These are phyloP conservation scores for Jasminum sambac DNA, from an alignment of 257 asterid genomes.

Conservation along the genomic window DNA sequence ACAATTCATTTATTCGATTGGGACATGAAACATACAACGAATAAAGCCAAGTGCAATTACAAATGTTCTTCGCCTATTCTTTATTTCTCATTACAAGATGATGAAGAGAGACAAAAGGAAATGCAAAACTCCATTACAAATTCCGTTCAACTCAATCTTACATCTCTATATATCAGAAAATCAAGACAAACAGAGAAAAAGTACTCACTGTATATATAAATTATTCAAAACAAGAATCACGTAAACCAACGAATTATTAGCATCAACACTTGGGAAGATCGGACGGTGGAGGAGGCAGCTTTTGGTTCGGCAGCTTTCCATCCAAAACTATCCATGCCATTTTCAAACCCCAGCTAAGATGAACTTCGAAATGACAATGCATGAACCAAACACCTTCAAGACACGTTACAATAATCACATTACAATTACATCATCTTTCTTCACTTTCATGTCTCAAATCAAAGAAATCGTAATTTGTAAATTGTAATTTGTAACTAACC, in stretches of 20 bases:
- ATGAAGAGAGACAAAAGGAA: neutral
- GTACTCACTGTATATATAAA: neutral
- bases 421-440: neutral
- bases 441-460: neutral
- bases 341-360: slow-evolving; percentile 73
- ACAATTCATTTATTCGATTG: neutral
- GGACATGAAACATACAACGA: neutral
- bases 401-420: neutral
- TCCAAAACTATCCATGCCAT: slow-evolving; percentile 85
- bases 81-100: slow-evolving; percentile 18
- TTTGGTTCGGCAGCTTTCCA: slow-evolving; percentile 63
- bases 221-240: too few species aligned
- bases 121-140: neutral
- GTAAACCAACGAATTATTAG: neutral
- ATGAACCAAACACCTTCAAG: slow-evolving; percentile 59
- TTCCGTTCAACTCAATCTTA: neutral
- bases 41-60: neutral
- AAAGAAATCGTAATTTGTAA: neutral
- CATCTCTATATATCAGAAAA: slow-evolving; percentile 15
- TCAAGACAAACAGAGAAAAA: neutral
- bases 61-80: neutral
- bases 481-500: slow-evolving; percentile 33
- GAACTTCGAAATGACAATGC: slow-evolving; percentile 74
- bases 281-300: slow-evolving; percentile 67
- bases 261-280: slow-evolving; percentile 74